phyloP scores from a whole-genome alignment of 164 flowering plant genomes.

The Cinnamomum chago region DNA sequence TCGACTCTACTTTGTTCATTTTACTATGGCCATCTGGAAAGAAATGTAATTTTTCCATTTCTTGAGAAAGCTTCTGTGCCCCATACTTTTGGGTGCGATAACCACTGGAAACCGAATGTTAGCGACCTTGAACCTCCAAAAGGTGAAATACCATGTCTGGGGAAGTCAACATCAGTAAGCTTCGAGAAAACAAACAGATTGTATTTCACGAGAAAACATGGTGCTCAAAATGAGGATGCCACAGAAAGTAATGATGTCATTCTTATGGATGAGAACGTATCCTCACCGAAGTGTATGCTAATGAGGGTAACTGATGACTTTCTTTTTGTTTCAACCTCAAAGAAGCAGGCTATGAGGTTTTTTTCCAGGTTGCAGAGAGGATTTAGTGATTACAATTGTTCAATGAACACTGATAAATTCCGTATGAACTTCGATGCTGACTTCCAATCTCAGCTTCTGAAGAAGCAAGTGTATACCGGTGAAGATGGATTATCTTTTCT shows the following conservation, averaged over 20 bases:
- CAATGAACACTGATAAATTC: constrained; percentile 68
- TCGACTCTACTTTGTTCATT: constrained; percentile 84
- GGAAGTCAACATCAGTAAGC: not conserved
- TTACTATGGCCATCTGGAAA: constrained; percentile 80
- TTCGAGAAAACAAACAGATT: not conserved
- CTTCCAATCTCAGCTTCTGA: not conserved
- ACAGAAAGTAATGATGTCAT: constrained; percentile 1
- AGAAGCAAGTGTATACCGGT: constrained; percentile 41
- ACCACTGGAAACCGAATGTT: not conserved
- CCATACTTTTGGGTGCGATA: constrained; percentile 3
- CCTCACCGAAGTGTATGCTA: constrained; percentile 30
- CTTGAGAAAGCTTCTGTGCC: constrained; percentile 36
- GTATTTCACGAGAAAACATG: not conserved
- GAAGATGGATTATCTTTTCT: constrained; percentile 63
- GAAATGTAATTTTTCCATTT: constrained; percentile 55
- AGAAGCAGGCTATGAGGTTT: constrained; percentile 54
- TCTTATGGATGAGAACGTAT: constrained; percentile 3
- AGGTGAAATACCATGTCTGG: not conserved
- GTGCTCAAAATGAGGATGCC: constrained; percentile 8
- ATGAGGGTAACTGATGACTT: constrained; percentile 83
- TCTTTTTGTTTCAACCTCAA: constrained; percentile 75
- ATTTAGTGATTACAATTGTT: constrained; percentile 72
- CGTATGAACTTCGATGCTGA: constrained; percentile 50
- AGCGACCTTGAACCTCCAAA: not conserved
- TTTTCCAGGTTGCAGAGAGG: constrained; percentile 60